Conservation (phyloP, 371 early-diverging fungal genomes). For the Conidiobolus incongruus region DNA sequence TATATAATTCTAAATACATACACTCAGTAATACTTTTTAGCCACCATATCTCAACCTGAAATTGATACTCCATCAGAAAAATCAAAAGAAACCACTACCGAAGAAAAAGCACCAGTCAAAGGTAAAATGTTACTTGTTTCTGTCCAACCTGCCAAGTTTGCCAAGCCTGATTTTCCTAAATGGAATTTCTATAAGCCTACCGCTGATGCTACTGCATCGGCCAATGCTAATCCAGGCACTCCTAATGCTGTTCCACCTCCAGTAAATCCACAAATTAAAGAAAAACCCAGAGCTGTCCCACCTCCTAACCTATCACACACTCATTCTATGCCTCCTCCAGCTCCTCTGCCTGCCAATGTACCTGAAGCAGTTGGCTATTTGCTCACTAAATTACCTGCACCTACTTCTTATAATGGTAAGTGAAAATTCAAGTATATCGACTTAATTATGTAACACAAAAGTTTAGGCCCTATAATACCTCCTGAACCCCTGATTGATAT, state of each 20-base stretch:
- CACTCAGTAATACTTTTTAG: not conserved
- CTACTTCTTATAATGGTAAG: slow-evolving; percentile 4
- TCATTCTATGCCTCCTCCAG: not conserved
- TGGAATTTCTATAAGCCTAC: slow-evolving; percentile 43
- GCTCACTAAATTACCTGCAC: slow-evolving; percentile 2
- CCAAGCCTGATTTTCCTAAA: slow-evolving; percentile 53
- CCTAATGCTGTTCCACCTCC: not conserved
- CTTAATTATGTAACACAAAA: not conserved
- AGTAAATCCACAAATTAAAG: not conserved
- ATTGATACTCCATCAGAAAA: not conserved
- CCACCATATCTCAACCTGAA: not conserved
- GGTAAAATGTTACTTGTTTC: slow-evolving; percentile 30
- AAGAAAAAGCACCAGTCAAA: slow-evolving; percentile 10
- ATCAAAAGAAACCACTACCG: not conserved
- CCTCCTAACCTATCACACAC: not conserved
- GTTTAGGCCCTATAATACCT: not conserved
- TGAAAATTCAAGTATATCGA: not conserved
- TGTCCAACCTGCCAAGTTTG: slow-evolving; percentile 44
- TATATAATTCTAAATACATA: not conserved
- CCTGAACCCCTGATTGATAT: not conserved
- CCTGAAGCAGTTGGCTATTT: slow-evolving; percentile 6
- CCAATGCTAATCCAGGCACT: no score
- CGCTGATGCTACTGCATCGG: slow-evolving; percentile 14
- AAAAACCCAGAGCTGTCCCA: no score
- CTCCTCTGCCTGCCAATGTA: not conserved